Percentiles rank a stretch among this genome's conserved stretches.
Conservation (phyloP, 2,329 filamentous ascomycete genomes). For the Microsporum ferrugineum region DNA sequence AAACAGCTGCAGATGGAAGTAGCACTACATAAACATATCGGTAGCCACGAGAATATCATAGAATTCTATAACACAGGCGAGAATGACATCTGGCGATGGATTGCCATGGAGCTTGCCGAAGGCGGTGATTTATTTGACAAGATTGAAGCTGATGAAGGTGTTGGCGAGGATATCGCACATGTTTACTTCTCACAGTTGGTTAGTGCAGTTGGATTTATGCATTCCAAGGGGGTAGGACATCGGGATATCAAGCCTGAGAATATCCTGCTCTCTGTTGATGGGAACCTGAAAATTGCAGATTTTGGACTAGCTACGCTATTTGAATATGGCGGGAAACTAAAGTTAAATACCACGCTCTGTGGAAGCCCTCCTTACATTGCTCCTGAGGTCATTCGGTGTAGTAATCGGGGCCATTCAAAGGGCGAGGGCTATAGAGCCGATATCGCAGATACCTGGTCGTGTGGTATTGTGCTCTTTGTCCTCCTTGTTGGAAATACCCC, state of each 20-base stretch:
- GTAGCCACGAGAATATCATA: conserved; percentile 85
- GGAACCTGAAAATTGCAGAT: conserved; percentile 86
- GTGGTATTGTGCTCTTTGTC: conserved; percentile 94
- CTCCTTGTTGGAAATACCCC: conserved; percentile 91
- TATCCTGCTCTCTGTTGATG: conserved; percentile 72
- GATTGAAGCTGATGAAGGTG: conserved; percentile 92
- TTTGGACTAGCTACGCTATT: conserved; percentile 95
- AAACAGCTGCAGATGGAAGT: conserved; percentile 91
- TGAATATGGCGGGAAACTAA: conserved; percentile 71
- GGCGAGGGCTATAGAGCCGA: conserved; percentile 50
- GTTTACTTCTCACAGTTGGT: conserved; percentile 91
- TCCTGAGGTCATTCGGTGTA: conserved; percentile 64
- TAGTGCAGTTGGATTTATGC: conserved; percentile 84
- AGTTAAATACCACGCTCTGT: conserved; percentile 78
- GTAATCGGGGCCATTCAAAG: conserved; percentile 39
- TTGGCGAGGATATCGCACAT: conserved; percentile 89
- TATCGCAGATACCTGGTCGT: conserved; percentile 89
- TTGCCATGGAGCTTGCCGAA: conserved; percentile 93
- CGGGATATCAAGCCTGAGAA: conserved; percentile 91
- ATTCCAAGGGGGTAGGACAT: conserved; percentile 89
- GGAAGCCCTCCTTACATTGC: conserved; percentile 96
- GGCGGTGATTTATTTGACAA: conserved; percentile 98
- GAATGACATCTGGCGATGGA: conserved; percentile 83
- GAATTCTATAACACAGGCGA: conserved; percentile 82
- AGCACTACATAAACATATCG: conserved; percentile 75